phyloP scores from a whole-genome alignment of 305 asterid genomes.

The Petunia hybrid region DNA sequence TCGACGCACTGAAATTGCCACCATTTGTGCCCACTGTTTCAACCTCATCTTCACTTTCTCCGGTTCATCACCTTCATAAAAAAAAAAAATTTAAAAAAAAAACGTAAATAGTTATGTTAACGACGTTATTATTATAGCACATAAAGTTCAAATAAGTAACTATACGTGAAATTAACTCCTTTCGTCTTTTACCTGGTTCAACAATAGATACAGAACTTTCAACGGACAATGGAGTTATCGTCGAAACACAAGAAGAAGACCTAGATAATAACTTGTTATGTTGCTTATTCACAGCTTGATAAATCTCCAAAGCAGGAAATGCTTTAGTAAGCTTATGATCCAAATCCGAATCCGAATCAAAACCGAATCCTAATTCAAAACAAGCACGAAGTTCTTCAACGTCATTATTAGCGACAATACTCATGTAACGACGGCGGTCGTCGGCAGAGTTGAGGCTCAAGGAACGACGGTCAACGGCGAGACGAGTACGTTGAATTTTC shows the following conservation, averaged over 20 bases:
- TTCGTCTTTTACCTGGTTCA: slow-evolving; percentile 30
- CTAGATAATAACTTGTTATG: slow-evolving; percentile 19
- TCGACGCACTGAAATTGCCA: slow-evolving; percentile 73
- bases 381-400: slow-evolving; percentile 39
- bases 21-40: slow-evolving; percentile 87
- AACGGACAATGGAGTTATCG: slow-evolving; percentile 8
- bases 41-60: slow-evolving; percentile 61
- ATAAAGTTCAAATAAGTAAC: not conserved
- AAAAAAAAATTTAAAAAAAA: not conserved
- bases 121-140: too few species aligned
- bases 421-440: not conserved
- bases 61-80: slow-evolving; percentile 57
- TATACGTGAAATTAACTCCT: not conserved
- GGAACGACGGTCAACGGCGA: slow-evolving; percentile 19
- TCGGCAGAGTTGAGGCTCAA: slow-evolving; percentile 2
- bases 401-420: slow-evolving; percentile 33
- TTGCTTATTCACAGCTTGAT: slow-evolving; percentile 29
- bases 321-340: slow-evolving; percentile 33
- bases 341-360: slow-evolving; percentile 35
- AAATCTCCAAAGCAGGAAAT: slow-evolving; percentile 39
- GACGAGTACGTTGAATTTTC: not conserved
- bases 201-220: slow-evolving; percentile 26
- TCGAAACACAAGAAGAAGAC: slow-evolving; percentile 21
- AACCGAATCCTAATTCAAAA: slow-evolving; percentile 39
- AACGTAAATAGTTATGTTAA: not conserved